phyloP scores from a whole-genome alignment of 2,329 filamentous ascomycete genomes.

The Rhynchosporium graminicola region DNA sequence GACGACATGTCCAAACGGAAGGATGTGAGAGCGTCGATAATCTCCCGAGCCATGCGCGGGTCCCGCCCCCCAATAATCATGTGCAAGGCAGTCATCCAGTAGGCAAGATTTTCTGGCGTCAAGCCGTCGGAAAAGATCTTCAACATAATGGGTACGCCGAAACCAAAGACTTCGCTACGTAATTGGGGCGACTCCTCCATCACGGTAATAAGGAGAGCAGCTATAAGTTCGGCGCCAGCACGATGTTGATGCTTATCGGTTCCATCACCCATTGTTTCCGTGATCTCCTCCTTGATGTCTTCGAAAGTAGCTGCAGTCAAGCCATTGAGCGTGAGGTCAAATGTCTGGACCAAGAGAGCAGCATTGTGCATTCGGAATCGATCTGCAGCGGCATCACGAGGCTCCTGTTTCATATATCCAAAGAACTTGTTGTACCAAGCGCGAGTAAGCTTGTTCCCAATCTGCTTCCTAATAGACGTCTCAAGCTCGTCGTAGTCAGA shows the following conservation, averaged over 20 bases:
- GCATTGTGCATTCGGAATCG: slow-evolving; percentile 88
- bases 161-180: slow-evolving; percentile 80
- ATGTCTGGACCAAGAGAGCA: slow-evolving; percentile 83
- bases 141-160: slow-evolving; percentile 84
- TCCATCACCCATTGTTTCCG: slow-evolving; percentile 82
- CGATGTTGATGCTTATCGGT: slow-evolving; percentile 98
- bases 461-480: slow-evolving; percentile 69
- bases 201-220: slow-evolving; percentile 78
- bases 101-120: slow-evolving; percentile 90
- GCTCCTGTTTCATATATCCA: slow-evolving; percentile 93
- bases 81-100: slow-evolving; percentile 94
- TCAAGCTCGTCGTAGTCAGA: slow-evolving; percentile 80
- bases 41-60: slow-evolving; percentile 81
- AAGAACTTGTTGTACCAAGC: slow-evolving; percentile 90
- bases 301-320: slow-evolving; percentile 77
- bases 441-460: slow-evolving; percentile 76
- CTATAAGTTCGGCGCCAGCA: slow-evolving; percentile 90
- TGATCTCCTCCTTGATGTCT: slow-evolving; percentile 80
- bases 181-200: slow-evolving; percentile 74
- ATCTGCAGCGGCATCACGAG: slow-evolving; percentile 77
- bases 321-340: slow-evolving; percentile 84
- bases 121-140: slow-evolving; percentile 86
- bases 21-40: slow-evolving; percentile 77
- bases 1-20: slow-evolving; percentile 93
- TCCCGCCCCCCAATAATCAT: slow-evolving; percentile 87